Evolutionary conservation across 257 asterid genomes (phyloP).

Genomic region (Plectranthus barbatus): DNA sequence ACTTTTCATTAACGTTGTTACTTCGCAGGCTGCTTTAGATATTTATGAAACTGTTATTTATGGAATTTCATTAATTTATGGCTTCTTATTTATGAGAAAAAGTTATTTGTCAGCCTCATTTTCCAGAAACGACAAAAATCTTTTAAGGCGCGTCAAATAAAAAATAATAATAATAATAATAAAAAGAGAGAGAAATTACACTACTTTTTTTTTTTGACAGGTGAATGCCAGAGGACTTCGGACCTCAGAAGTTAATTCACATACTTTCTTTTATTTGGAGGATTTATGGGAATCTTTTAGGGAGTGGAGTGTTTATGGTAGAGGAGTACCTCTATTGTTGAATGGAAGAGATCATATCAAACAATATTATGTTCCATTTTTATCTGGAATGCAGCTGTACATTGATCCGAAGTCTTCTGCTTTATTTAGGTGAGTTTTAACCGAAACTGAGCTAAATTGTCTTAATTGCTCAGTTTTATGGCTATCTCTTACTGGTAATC

Average conservation of each 20-base stretch:
- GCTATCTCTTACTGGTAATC: neutral
- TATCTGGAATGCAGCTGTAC: conserved; percentile 79
- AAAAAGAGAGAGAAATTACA: too few species aligned
- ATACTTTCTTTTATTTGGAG: conserved; percentile 43
- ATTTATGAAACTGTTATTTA: neutral
- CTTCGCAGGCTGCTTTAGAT: neutral
- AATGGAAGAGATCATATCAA: conserved; percentile 35
- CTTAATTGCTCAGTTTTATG: neutral
- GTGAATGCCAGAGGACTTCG: conserved; percentile 24
- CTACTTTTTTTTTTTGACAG: conserved; percentile 27
- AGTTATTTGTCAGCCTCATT: conserved; percentile 1
- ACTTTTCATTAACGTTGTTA: neutral
- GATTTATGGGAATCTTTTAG: conserved; percentile 60
- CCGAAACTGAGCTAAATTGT: neutral
- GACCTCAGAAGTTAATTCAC: conserved; percentile 27
- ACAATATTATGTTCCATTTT: conserved; percentile 66
- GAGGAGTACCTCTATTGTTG: conserved; percentile 55
- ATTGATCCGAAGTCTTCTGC: conserved; percentile 43
- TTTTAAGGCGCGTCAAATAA: neutral
- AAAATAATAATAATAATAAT: neutral
- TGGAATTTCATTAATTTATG: conserved; percentile 6
- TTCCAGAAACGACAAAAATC: neutral
- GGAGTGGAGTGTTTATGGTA: conserved; percentile 63
- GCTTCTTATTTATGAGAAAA: neutral
- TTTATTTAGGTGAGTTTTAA: conserved; percentile 31